Base-by-base conservation (phyloP, 2,329 filamentous ascomycete genomes). In the Aspergillus amoenus region DNA sequence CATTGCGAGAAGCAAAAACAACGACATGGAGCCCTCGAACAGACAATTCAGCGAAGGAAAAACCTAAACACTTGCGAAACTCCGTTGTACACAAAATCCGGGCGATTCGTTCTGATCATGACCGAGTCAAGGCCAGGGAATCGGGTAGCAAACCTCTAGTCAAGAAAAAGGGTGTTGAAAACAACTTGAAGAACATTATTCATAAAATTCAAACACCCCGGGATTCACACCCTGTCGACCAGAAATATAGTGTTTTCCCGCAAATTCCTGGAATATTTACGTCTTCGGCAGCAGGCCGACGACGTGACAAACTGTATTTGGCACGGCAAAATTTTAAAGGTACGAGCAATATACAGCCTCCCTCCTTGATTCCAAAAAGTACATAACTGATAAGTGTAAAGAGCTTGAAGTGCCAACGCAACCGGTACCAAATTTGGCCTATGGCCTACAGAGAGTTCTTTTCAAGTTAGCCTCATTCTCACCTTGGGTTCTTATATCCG, bases 381-480 rank as follows among this genome's bases (percentile, higher is more conserved):
- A 18, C 11, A n/a, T 22, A 41, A 27, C 52, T 60, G 24, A 62
- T 27, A 27, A 32, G 30, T 43, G n/a, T 21, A 49, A 50, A 74
- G 75, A 73, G 45, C 61, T 78, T 49, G 67, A 73, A 44, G 59
- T 81, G 41, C 72, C 81, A 22, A 79, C 81, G 41, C 74, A 81
- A 2, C 76, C 78, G 12, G 82, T 87, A 11, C 89, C 91, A 1
- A 76, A 75, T 24, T 78, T 96, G 2, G 79, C 84, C 2, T 88
- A 94, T 70, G 88, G 89, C 6, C 80, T 97, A 32, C 91, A 96
- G 60, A 84, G 92, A 56, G 93, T 95, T n/a, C 78, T 99, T 3
- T 99, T 99, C 82, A 99, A 97, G 73, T 83, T 76, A 62, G 80
- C 40, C 32, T 2, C 6, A 5, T 12, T 42, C 5, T 32, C 6